Evolutionary conservation across 2,329 filamentous ascomycete species (phyloP).

Genomic region (Seiridium cupressi): DNA sequence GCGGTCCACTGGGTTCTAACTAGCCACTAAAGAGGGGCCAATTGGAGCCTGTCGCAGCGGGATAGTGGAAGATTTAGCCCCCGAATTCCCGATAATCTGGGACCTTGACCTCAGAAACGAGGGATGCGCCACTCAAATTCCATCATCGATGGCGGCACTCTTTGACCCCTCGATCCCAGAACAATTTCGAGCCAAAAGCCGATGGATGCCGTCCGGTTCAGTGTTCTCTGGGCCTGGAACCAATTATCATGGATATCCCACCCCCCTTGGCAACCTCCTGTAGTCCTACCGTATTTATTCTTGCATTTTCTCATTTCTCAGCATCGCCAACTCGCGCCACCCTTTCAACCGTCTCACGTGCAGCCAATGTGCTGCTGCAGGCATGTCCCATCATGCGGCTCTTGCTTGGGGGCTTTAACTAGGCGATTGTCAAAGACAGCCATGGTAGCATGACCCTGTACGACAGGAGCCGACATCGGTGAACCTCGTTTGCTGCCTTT

Average conservation of each 20-base stretch:
- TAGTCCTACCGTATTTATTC: neutral
- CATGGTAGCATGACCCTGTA: neutral
- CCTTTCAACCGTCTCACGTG: neutral
- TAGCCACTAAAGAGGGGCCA: neutral
- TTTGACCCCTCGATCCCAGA: neutral
- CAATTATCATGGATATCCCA: neutral
- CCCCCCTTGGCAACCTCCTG: neutral
- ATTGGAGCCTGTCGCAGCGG: neutral
- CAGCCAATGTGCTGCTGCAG: neutral
- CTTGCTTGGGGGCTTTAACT: neutral
- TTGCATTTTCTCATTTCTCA: no score
- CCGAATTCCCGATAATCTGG: neutral
- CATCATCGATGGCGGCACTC: neutral
- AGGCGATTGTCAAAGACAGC: neutral
- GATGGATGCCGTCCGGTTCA: neutral
- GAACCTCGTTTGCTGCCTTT: neutral
- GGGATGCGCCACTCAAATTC: neutral
- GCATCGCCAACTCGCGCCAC: neutral
- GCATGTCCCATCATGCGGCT: neutral
- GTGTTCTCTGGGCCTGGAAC: neutral
- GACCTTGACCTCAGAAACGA: neutral
- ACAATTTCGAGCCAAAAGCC: neutral
- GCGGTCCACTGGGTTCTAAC: neutral
- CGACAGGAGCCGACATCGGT: conserved; percentile 14
- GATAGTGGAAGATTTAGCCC: neutral